Evolutionary conservation across 192 early-diverging fungal genomes (phyloP).

Genomic region (Backusella sp.): DNA sequence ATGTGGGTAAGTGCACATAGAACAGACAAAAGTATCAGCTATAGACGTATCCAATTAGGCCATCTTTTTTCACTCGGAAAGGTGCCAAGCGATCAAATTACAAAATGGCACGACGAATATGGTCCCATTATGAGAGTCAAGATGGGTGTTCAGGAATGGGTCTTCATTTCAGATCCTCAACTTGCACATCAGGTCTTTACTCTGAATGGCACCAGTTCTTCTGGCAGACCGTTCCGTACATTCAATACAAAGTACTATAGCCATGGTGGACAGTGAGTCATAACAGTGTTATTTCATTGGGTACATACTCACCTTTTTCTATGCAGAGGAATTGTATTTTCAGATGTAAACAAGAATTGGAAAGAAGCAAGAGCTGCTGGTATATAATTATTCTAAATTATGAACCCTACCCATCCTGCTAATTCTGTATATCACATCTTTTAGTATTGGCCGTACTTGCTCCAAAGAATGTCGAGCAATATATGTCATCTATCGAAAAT

Average conservation of each 20-base stretch:
- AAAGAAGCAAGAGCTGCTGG: slow-evolving; percentile 8
- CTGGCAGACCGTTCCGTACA: background rate
- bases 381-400: background rate
- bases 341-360: background rate
- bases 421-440: background rate
- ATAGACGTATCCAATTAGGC: background rate
- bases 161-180: slow-evolving; percentile 3
- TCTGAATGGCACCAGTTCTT: background rate
- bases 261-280: background rate
- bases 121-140: background rate
- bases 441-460: background rate
- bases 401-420: background rate
- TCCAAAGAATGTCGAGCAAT: slow-evolving; percentile 7
- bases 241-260: background rate
- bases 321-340: slow-evolving; percentile 10
- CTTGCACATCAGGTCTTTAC: slow-evolving; percentile 13
- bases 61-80: background rate
- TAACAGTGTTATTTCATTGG: background rate
- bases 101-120: slow-evolving; percentile 2
- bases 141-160: slow-evolving; percentile 14
- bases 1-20: too few species aligned
- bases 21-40: too few species aligned
- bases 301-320: background rate
- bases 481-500: background rate
- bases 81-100: background rate